Conservation (phyloP, 495 filamentous ascomycete species). For the Penicillium bovifimosum region DNA sequence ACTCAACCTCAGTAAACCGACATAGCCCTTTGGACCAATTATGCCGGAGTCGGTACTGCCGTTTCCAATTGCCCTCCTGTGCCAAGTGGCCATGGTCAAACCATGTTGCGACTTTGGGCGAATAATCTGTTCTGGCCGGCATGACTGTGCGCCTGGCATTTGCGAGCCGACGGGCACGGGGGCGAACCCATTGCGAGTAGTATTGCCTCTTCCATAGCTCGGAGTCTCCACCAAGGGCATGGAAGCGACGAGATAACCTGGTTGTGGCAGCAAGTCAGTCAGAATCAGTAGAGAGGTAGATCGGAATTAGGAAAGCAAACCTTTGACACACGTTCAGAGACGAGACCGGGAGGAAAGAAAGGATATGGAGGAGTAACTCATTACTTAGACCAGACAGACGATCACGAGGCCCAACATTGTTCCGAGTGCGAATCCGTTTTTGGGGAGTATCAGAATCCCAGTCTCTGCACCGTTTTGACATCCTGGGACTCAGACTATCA, state of each 20-base stretch:
- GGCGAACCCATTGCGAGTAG: constrained; percentile 83
- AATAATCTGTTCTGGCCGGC: constrained; percentile 52
- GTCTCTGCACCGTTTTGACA: constrained; percentile 43
- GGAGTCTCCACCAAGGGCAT: constrained; percentile 69
- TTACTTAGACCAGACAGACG: constrained; percentile 66
- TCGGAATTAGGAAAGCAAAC: constrained; percentile 28
- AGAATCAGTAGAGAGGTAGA: background rate
- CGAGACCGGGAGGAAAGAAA: constrained; percentile 65
- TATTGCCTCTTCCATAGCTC: constrained; percentile 90
- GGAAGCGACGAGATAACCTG: constrained; percentile 73
- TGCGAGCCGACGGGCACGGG: constrained; percentile 71
- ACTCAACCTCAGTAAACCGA: constrained; percentile 66
- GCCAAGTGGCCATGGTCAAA: constrained; percentile 64
- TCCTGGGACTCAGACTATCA: constrained; percentile 12
- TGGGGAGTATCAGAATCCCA: constrained; percentile 6
- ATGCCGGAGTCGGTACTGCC: constrained; percentile 80
- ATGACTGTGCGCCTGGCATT: constrained; percentile 49
- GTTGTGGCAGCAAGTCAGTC: constrained; percentile 4
- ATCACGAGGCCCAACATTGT: constrained; percentile 25
- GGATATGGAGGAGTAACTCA: constrained; percentile 80
- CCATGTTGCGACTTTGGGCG: constrained; percentile 74
- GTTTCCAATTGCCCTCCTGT: constrained; percentile 71
- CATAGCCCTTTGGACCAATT: constrained; percentile 90
- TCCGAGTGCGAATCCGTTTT: constrained; percentile 34
- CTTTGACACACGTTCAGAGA: constrained; percentile 66